These are phyloP conservation scores for Hyphodiscus hymeniophilus DNA, from an alignment of 495 filamentous ascomycete genomes.

Conservation along the genomic window DNA sequence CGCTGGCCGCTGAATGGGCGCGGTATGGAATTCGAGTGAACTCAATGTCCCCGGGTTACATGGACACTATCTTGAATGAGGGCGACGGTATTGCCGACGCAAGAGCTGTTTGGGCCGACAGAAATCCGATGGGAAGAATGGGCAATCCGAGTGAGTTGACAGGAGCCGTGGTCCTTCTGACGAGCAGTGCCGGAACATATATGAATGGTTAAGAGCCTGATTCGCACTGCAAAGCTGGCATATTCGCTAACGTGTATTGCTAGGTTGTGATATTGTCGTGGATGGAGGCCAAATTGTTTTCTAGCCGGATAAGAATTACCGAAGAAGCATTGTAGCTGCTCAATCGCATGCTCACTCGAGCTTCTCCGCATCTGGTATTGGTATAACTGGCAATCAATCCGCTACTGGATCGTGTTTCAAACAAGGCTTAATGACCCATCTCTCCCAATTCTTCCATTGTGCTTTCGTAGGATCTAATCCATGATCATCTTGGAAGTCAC, in stretches of 20 bases:
- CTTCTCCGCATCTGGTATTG: no score
- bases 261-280: constrained; percentile 30
- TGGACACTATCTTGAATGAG: constrained; percentile 74
- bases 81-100: constrained; percentile 48
- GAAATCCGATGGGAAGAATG: constrained; percentile 62
- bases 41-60: constrained; percentile 64
- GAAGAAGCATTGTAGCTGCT: no score
- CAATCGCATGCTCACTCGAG: no score
- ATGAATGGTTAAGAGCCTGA: constrained; percentile 62
- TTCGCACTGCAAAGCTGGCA: no score
- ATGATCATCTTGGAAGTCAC: constrained; percentile 55
- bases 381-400: not conserved
- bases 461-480: constrained; percentile 40
- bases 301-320: not conserved
- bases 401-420: constrained; percentile 16
- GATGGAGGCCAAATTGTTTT: constrained; percentile 33
- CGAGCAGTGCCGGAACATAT: constrained; percentile 55
- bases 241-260: not conserved
- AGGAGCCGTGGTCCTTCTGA: constrained; percentile 58
- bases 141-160: constrained; percentile 55
- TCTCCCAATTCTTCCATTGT: constrained; percentile 54
- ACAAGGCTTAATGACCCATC: constrained; percentile 36
- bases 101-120: constrained; percentile 46
- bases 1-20: constrained; percentile 60
- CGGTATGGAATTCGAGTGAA: constrained; percentile 59